Percentiles rank a stretch among this genome's conserved stretches.
phyloP scores from a whole-genome alignment of 805 yeast species.

The Candida golubevii region DNA sequence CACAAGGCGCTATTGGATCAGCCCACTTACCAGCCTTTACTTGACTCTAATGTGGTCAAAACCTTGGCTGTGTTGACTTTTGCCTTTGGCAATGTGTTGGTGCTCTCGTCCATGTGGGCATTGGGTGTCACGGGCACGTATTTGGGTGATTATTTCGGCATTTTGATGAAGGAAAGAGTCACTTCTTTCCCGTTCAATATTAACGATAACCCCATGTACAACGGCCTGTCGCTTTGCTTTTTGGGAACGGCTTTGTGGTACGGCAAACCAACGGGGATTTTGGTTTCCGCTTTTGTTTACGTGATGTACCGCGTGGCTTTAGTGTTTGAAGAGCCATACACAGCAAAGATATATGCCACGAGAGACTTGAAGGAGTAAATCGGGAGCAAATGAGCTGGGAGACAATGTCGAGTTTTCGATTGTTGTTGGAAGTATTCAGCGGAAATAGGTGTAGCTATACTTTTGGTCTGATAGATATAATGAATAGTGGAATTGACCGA shows the following conservation, averaged over 20 bases:
- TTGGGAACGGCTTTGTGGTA: conserved; percentile 85
- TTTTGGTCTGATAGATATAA: too few relatives aligned
- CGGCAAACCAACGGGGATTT: conserved; percentile 86
- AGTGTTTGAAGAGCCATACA: conserved; percentile 92
- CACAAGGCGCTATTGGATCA: conserved; percentile 70
- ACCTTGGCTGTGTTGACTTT: conserved; percentile 54
- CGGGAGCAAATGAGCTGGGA: too few relatives aligned
- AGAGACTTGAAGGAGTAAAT: conserved; percentile 38
- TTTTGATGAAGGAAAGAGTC: conserved; percentile 85
- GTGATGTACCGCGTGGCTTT: conserved; percentile 82
- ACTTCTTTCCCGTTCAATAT: conserved; percentile 91
- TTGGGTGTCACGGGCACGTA: conserved; percentile 96
- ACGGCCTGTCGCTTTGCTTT: conserved; percentile 86
- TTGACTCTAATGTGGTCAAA: conserved; percentile 35
- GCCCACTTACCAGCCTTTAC: conserved; percentile 56
- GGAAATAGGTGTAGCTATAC: too few relatives aligned
- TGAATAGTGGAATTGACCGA: too few relatives aligned
- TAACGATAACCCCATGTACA: conserved; percentile 93
- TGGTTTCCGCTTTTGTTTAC: conserved; percentile 67
- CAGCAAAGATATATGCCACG: conserved; percentile 83
- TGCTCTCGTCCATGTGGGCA: conserved; percentile 80
- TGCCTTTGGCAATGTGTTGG: conserved; percentile 73
- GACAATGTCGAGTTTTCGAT: too few relatives aligned
- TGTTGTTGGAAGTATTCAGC: too few relatives aligned
- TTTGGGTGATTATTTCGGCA: conserved; percentile 95